Evolutionary conservation across 1,284 basidiomycete species (phyloP).

Genomic region (Stereum hirsutum): DNA sequence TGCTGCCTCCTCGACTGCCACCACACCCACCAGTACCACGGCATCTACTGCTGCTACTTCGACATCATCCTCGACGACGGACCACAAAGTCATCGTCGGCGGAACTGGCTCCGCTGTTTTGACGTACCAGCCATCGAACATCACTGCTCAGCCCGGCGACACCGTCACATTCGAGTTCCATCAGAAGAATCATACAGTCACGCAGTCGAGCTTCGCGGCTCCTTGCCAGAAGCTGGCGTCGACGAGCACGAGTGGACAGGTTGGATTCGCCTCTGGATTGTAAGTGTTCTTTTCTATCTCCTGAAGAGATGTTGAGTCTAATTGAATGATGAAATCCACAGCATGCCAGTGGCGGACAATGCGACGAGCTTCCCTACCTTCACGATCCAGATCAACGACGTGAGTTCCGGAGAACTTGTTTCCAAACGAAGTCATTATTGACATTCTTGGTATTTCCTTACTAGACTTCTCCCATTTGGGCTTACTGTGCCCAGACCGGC

Average conservation of each 20-base stretch:
- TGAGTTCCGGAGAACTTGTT: constrained; percentile 19
- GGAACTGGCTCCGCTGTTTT: constrained; percentile 29
- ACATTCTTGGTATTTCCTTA: constrained; percentile 4
- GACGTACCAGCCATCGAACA: constrained; percentile 42
- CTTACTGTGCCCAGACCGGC: constrained; percentile 32
- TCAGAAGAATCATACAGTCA: constrained; percentile 38
- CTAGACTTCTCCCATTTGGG: constrained; percentile 33
- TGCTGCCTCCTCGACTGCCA: constrained; percentile 20
- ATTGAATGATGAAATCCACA: constrained; percentile 13
- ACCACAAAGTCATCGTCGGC: constrained; percentile 44
- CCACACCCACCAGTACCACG: constrained; percentile 12
- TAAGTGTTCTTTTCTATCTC: constrained; percentile 20
- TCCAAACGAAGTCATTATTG: not conserved
- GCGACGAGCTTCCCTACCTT: constrained; percentile 42
- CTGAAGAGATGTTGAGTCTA: not conserved
- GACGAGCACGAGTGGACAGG: constrained; percentile 36
- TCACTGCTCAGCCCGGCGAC: constrained; percentile 47
- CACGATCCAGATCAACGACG: constrained; percentile 47
- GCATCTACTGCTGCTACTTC: constrained; percentile 6
- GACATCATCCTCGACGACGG: constrained; percentile 14
- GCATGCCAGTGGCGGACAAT: constrained; percentile 37
- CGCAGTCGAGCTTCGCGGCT: constrained; percentile 45
- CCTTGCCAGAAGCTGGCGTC: constrained; percentile 42
- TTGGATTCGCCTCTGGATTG: constrained; percentile 58
- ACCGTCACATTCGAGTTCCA: constrained; percentile 55